These are phyloP conservation scores for Trypanosoma scelopori DNA, from an alignment of 208 protist genomes.

Conservation along the genomic window DNA sequence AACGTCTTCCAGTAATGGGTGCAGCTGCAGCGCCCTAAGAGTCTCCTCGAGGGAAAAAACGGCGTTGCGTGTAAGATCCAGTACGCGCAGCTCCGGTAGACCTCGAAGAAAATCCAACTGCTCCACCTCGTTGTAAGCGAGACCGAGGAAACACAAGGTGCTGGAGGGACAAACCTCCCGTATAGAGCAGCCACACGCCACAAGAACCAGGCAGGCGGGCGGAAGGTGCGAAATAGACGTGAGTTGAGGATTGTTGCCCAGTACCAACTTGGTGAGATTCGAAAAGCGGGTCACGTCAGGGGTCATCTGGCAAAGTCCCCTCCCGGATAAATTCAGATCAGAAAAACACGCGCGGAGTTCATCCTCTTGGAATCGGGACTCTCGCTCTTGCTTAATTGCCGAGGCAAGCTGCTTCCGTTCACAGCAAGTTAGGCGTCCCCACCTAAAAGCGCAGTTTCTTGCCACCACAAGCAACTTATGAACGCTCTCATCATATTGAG, in stretches of 20 bases:
- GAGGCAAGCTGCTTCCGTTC: conserved; percentile 48
- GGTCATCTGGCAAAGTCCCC: conserved; percentile 35
- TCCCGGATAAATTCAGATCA: conserved; percentile 49
- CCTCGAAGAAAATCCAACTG: conserved; percentile 42
- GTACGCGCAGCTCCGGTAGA: conserved; percentile 54
- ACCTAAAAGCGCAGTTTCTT: conserved; percentile 30
- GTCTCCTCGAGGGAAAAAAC: conserved; percentile 41
- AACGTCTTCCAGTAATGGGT: conserved; percentile 55
- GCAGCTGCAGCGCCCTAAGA: conserved; percentile 34
- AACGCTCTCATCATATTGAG: conserved; percentile 18
- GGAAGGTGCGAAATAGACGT: conserved; percentile 53
- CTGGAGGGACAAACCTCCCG: conserved; percentile 23
- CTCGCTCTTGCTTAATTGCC: conserved; percentile 44
- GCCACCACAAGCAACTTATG: conserved; percentile 11
- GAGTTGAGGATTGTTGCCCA: conserved; percentile 58
- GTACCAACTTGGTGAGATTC: conserved; percentile 43
- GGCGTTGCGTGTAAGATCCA: conserved; percentile 73
- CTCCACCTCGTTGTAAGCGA: conserved; percentile 62
- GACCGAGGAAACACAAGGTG: conserved; percentile 44
- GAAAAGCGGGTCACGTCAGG: conserved; percentile 47
- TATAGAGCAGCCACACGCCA: conserved; percentile 52
- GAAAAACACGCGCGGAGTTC: conserved; percentile 48
- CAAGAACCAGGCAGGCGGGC: conserved; percentile 43
- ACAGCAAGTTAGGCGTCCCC: conserved; percentile 43
- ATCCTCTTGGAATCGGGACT: conserved; percentile 32